Base-by-base conservation (phyloP, 495 filamentous ascomycete species). In the Annulohypoxylon moriforme region DNA sequence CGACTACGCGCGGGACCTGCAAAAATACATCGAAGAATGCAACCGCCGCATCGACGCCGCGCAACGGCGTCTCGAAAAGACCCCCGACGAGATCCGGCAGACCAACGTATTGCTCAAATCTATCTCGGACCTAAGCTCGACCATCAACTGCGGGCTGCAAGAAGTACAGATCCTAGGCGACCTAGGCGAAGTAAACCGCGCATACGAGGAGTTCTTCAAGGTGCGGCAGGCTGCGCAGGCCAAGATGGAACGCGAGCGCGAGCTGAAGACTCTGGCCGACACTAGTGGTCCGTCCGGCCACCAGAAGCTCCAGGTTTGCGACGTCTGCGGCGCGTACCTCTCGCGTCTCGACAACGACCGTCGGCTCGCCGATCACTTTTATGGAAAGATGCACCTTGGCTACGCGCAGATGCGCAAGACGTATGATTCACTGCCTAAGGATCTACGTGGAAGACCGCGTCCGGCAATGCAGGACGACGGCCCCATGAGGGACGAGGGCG, bases 381-480 rank as follows among this genome's bases (percentile, higher is more conserved):
- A 97, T 78, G 96, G 96, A 31, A 99, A 99, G 84, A 98, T 99
- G 96, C 96, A 99, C 76, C 84, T 99, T 76, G 96, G 96, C 0
- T 99, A 98, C 78, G 95, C 96, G 34, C 92, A 97, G 82, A 99
- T 99, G 96, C 88, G 96, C 69, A 96, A 93, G 85, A 94, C 92
- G 11, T 92, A 85, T 73, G 96, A 97, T 69, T 83, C 85, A n/a
- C 86, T 99, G 62, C 90, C 90, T 61, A 93, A 93, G 80, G 96
- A 99, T 78, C 82, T 97, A 66, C 89, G 92, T 62, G 90, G 90
- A 4, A 61, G 81, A 65, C 72, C 71, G 47, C 79, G 91, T n/a
- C 83, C 87, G 47, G 87, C 89, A 13, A 88, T 91, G 70, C 82
- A 84, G 25, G 87, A 88, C 29, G 82, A 84, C 18, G 80, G 79